phyloP scores from a whole-genome alignment of 2,329 filamentous ascomycete species.

The Sporothrix protearum region DNA sequence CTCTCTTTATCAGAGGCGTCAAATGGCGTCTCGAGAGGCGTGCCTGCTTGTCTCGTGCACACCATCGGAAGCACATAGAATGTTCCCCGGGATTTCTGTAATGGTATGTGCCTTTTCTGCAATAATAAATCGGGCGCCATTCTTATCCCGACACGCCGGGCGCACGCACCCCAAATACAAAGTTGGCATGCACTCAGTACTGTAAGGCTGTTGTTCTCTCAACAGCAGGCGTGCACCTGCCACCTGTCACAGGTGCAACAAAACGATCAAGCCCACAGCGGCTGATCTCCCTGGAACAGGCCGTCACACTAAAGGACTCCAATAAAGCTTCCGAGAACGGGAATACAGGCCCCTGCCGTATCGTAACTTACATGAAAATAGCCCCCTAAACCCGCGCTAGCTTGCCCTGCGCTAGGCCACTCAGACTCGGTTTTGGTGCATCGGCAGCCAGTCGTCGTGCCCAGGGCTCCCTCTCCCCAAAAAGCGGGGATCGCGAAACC shows the following conservation, averaged over 20 bases:
- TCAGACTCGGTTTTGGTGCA: not conserved
- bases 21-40: conserved; percentile 2
- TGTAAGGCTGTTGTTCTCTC: not conserved
- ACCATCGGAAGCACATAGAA: conserved; percentile 5
- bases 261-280: conserved; percentile 2
- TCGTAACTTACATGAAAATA: not conserved
- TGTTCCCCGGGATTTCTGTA: not conserved
- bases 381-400: conserved; percentile 3
- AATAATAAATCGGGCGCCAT: not conserved
- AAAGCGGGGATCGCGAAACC: conserved; percentile 14
- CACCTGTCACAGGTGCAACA: not conserved
- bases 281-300: conserved; percentile 21
- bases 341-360: conserved; percentile 5
- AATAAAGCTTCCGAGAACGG: not conserved
- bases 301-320: conserved; percentile 8
- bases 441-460: conserved; percentile 10
- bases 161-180: conserved; percentile 6
- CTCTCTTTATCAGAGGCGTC: not conserved
- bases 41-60: conserved; percentile 10
- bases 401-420: not conserved
- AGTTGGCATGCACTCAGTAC: conserved; percentile 12
- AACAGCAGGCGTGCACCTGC: not conserved
- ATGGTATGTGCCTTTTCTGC: not conserved
- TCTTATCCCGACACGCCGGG: not conserved
- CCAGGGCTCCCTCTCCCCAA: not conserved